Conservation (phyloP, 148 eudicot genomes). For the Spergularia bocconei region DNA sequence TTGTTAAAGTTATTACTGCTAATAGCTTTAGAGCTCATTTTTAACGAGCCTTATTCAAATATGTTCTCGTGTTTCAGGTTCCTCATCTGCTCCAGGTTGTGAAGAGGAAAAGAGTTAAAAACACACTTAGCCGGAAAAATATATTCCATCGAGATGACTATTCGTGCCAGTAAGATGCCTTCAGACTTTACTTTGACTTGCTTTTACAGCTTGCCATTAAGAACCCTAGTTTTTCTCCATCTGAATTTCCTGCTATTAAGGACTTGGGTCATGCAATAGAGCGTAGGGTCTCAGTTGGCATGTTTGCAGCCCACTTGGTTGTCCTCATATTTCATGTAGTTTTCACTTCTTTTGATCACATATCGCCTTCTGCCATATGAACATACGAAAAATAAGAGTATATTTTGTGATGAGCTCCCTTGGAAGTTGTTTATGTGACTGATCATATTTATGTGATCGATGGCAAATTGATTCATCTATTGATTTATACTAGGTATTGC, state of each 20-base stretch:
- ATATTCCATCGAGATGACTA: slow-evolving; percentile 72
- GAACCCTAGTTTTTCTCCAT: neutral
- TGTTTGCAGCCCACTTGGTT: neutral
- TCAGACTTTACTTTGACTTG: neutral
- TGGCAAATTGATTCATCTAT: slow-evolving; percentile 1
- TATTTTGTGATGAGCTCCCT: too few species aligned
- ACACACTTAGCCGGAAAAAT: slow-evolving; percentile 82
- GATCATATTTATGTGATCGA: neutral
- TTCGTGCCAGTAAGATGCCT: slow-evolving; percentile 83
- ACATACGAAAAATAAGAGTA: too few species aligned
- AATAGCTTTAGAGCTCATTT: slow-evolving; percentile 10
- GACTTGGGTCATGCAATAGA: neutral
- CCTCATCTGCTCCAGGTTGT: slow-evolving; percentile 90
- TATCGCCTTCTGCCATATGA: neutral
- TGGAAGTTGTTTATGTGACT: neutral
- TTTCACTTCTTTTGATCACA: neutral
- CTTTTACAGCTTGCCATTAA: neutral
- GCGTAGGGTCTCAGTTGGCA: too few species aligned
- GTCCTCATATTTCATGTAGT: neutral
- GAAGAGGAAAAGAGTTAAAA: slow-evolving; percentile 69
- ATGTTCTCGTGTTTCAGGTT: slow-evolving; percentile 48
- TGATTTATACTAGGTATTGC: slow-evolving; percentile 56
- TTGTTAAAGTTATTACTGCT: neutral
- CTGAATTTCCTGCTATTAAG: slow-evolving; percentile 6
- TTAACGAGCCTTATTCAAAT: slow-evolving; percentile 7